phyloP scores from a whole-genome alignment of 139 green algal genomes.

The Chlamydomonas sp. region DNA sequence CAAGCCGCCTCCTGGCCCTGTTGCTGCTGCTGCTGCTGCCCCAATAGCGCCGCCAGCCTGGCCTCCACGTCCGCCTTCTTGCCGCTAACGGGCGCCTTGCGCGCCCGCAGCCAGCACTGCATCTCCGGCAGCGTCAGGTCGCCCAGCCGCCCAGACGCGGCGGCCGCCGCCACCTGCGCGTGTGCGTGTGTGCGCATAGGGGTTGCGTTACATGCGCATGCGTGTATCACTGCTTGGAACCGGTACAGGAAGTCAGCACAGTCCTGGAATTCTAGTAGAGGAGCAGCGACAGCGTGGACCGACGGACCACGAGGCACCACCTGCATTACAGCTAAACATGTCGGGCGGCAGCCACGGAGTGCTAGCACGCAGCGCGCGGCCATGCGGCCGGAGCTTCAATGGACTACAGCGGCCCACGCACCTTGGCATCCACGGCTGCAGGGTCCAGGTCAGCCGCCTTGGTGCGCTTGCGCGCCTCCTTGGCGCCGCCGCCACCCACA shows the following conservation, averaged over 20 bases:
- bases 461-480: conserved; percentile 19
- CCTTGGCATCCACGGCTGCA: conserved; percentile 39
- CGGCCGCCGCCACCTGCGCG: conserved; percentile 2
- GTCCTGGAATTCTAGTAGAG: no score
- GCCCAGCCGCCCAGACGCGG: conserved; percentile 40
- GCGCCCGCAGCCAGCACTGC: conserved; percentile 60
- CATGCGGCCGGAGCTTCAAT: no score
- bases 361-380: no score
- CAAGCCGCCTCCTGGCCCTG: not conserved
- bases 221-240: no score
- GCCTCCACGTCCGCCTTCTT: conserved; percentile 76
- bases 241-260: no score
- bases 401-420: not conserved
- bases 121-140: conserved; percentile 69
- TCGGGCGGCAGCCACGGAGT: no score
- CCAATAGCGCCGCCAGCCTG: conserved; percentile 49
- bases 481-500: not conserved
- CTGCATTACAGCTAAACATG: no score
- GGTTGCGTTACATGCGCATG: no score
- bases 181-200: not conserved
- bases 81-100: conserved; percentile 64
- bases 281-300: no score
- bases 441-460: conserved; percentile 47
- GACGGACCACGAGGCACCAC: no score
- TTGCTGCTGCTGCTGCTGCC: not conserved